These are phyloP conservation scores for Colletotrichum australisinense DNA, from an alignment of 2,329 filamentous ascomycete genomes.

Conservation along the genomic window DNA sequence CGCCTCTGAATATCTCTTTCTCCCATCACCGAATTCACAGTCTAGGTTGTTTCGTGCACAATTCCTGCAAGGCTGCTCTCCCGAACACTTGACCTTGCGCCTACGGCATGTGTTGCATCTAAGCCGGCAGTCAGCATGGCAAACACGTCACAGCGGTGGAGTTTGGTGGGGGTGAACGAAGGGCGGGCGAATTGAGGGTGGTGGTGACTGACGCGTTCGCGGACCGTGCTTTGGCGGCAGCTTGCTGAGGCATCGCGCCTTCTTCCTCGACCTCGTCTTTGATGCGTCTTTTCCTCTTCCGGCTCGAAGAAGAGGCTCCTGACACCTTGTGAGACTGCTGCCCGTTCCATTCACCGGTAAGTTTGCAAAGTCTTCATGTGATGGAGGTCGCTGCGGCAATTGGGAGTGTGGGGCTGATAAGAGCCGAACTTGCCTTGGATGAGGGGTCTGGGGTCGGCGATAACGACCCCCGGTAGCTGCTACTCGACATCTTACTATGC, in stretches of 20 bases:
- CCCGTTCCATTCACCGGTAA: background rate
- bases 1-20: conserved; percentile 35
- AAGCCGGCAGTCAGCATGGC: background rate
- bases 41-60: conserved; percentile 46
- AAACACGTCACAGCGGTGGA: background rate
- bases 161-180: background rate
- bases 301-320: background rate
- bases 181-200: background rate
- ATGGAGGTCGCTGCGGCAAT: background rate
- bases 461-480: conserved; percentile 11
- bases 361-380: conserved; percentile 17
- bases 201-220: conserved; percentile 31
- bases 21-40: conserved; percentile 44
- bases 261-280: background rate
- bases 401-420: conserved; percentile 10
- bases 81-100: conserved; percentile 49
- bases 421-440: conserved; percentile 12
- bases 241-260: conserved; percentile 25
- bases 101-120: conserved; percentile 42
- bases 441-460: conserved; percentile 17
- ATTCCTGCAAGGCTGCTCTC: conserved; percentile 45
- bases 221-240: conserved; percentile 23
- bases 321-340: background rate
- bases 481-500: background rate
- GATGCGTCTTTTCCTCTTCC: conserved; percentile 5